phyloP scores from a whole-genome alignment of 345 rosid species.

The Xanthoceras sorbifolium region DNA sequence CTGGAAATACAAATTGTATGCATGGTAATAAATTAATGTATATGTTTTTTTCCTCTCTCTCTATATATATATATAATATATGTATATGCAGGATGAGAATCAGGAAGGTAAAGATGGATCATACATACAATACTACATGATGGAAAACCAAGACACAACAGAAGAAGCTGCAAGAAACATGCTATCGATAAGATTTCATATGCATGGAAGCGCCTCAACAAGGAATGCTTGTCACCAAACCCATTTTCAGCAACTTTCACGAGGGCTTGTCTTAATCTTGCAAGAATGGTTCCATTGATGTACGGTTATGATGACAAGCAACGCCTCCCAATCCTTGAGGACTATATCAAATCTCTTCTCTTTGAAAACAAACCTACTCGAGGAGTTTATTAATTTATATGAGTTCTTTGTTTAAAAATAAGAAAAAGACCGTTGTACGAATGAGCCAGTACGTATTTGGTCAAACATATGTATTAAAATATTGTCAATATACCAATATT shows the following conservation, averaged over 20 bases:
- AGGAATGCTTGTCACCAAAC: constrained; percentile 39
- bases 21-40: too few relatives aligned
- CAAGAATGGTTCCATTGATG: constrained; percentile 64
- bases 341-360: constrained; percentile 32
- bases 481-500: too few relatives aligned
- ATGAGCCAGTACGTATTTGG: too few relatives aligned
- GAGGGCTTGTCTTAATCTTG: constrained; percentile 42
- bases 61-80: too few relatives aligned
- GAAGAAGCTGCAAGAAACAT: constrained; percentile 35
- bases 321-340: constrained; percentile 43
- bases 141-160: constrained; percentile 34
- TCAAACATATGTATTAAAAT: too few relatives aligned
- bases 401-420: too few relatives aligned
- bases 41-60: too few relatives aligned
- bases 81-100: constrained; percentile 46
- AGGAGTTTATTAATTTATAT: constrained; percentile 13
- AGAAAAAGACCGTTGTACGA: too few relatives aligned
- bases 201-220: constrained; percentile 59
- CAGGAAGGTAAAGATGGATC: constrained; percentile 65
- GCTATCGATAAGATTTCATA: constrained; percentile 44
- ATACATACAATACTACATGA: constrained; percentile 53
- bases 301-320: constrained; percentile 43
- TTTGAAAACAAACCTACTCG: not conserved
- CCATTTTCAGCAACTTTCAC: constrained; percentile 38
- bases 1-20: too few relatives aligned